Evolutionary conservation across 345 rosid genomes (phyloP), one percentile per base, ranked within the genome.

Genomic region (Erucastrum elatum): DNA sequence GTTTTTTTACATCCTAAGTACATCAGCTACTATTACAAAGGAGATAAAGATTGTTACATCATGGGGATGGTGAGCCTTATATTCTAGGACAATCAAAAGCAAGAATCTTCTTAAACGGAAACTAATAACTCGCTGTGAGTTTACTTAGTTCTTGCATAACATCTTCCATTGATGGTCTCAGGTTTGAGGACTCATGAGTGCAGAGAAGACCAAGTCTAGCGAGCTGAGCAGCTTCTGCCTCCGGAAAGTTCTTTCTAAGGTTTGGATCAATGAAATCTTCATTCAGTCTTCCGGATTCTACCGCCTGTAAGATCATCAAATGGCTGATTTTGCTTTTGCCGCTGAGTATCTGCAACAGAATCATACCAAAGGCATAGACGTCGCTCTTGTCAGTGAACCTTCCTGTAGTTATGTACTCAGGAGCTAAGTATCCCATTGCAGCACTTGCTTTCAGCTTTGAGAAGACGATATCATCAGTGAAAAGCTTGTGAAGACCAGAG

Each of bases 401-500:
- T 53, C 99, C 99, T 0, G 98, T 94, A 27, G 87, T 88, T 46
- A 92, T 87, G 78, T 95, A 95, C 76, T 95, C 99, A 4, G 99
- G 99, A 71, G 94, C 96, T 46, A 95, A 87, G 86, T 95, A 95
- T 75, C 99, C 99, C 96, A 90, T 93, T 66, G 98, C 99, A 77
- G 99, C 99, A 74, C 96, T 90, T 56, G 92, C 94, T 85, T 95
- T 95, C 59, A 95, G 93, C 75, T 76, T 86, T 2, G 99, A 93
- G 87, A 90, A 95, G 66, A 95, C 88, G 1, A 93, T 83, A 49
- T 95, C 99, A 30, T 95, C 96, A 0, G 96, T 90, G 31, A 93
- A 92, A 70, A 95, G 96, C 77, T 87, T 89, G 85, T 91, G 94
- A 77, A 95, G 87, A 75, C 97, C 99, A 0, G 99, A 86, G 78